A percentile compares a stretch with the other conserved stretches of the same genome.
phyloP scores from a whole-genome alignment of 228 moss, liverwort and hornwort species.

The Sphagnum magellanicum region DNA sequence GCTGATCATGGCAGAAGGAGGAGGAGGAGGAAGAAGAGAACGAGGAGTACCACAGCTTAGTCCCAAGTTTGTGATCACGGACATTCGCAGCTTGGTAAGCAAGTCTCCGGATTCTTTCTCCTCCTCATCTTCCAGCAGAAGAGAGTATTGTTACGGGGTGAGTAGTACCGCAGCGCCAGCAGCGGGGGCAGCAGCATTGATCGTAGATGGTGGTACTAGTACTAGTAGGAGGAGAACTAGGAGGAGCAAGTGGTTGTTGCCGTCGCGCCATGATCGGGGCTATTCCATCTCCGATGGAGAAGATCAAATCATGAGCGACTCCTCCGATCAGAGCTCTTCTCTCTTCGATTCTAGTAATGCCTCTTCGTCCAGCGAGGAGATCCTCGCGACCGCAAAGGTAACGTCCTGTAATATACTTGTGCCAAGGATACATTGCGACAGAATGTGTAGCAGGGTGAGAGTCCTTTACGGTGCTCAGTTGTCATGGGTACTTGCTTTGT shows the following conservation, averaged over 20 bases:
- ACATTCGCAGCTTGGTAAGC: conserved; percentile 58
- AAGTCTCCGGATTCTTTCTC: conserved; percentile 14
- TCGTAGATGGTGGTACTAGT: too few species aligned
- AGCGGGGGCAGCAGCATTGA: too few species aligned
- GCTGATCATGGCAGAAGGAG: too few species aligned
- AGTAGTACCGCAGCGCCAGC: conserved; percentile 28
- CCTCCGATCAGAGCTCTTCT: conserved; percentile 16
- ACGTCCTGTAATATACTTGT: neutral
- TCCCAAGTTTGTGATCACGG: conserved; percentile 81
- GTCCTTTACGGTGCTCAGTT: too few species aligned
- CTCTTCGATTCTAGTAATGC: conserved; percentile 4
- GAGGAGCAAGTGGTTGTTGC: too few species aligned
- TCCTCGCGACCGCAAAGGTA: conserved; percentile 35
- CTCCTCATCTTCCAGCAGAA: conserved; percentile 84
- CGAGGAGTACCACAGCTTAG: conserved; percentile 10
- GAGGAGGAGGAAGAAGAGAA: too few species aligned
- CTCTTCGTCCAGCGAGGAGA: conserved; percentile 8
- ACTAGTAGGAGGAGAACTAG: too few species aligned
- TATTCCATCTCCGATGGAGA: conserved; percentile 82
- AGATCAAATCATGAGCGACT: neutral
- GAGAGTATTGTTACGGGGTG: conserved; percentile 51
- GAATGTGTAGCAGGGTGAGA: too few species aligned
- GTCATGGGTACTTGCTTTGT: too few species aligned
- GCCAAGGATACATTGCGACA: too few species aligned
- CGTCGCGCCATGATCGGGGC: conserved; percentile 78